A percentile compares a stretch with the other conserved stretches of the same genome.
Evolutionary conservation across 306 rosid species (phyloP).

Genomic region (Gynostemma pentaphyllum): DNA sequence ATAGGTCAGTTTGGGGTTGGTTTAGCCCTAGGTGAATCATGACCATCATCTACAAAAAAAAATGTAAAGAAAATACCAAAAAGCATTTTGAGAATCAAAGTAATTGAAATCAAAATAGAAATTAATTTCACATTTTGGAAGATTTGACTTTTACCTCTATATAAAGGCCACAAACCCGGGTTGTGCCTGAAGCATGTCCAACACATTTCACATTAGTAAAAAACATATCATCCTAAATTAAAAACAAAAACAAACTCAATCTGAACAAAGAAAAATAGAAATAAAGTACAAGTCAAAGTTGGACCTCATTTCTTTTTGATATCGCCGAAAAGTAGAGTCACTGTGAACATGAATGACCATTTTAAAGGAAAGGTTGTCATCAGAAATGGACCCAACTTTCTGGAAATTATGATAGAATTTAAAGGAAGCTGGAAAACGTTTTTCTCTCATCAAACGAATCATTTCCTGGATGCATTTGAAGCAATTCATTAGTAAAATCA

Average conservation of each 20-base stretch:
- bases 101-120: background rate
- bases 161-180: conserved; percentile 87
- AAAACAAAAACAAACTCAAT: conserved; percentile 11
- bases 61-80: background rate
- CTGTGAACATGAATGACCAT: conserved; percentile 91
- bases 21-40: too few relatives aligned
- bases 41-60: background rate
- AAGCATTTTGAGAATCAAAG: background rate
- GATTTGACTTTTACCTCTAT: conserved; percentile 52
- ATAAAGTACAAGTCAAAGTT: background rate
- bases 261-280: background rate
- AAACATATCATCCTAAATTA: conserved; percentile 6
- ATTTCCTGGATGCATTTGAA: conserved; percentile 43
- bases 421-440: conserved; percentile 68
- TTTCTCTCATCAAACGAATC: conserved; percentile 66
- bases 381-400: conserved; percentile 45
- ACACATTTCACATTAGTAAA: conserved; percentile 4
- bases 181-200: conserved; percentile 45
- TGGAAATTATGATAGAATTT: conserved; percentile 84
- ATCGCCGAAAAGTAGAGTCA: conserved; percentile 74
- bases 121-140: background rate
- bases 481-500: conserved; percentile 17
- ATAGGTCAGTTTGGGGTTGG: too few relatives aligned
- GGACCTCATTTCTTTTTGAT: conserved; percentile 83
- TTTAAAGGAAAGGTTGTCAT: conserved; percentile 66